Evolutionary conservation across 352 stramenopile species (phyloP), one percentile per base, ranked within the genome.

Genomic region (Globisporangium rhizosaccharum): DNA sequence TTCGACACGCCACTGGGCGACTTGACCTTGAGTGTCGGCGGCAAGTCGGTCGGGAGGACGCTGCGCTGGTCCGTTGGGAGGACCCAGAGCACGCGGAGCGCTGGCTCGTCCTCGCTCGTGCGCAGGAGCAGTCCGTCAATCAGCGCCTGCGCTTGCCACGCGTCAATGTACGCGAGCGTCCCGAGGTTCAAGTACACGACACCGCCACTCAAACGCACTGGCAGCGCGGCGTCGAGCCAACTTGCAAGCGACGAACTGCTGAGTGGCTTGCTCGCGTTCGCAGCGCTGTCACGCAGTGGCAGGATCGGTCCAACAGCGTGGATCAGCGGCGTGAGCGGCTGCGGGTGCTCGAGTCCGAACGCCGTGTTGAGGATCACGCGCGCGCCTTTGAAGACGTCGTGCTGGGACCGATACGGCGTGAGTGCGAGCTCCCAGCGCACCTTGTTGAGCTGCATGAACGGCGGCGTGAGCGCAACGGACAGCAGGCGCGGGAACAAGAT

Each of bases 391-490:
- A 95, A 95, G 20, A 96, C 67, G 68, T 95, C 87, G 68, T 96
- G 84, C 67, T 96, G 88, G 6, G 83, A 94, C 5, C 82, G 67
- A 57, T 88, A 93, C 0, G 82, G 77, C 55, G 72, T 65, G 47
- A 96, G 70, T 1, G 82, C 65, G 41, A 94, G 68, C 58, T 93
- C 82, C 61, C 81, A 91, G 3, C 83, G 75, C 61, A 92, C 73
- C 68, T 94, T 88, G 74, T 96, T 96, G 51, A 94, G 61, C 63
- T 92, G 79, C 78, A 93, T 90, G 70, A 94, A 96, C 36, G 86
- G 82, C 45, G 87, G 85, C n/a, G 87, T 96, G 61, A 96, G 72
- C 23, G 85, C 87, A 26, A 94, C 82, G 0, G 83, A 92, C 28
- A 96, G 62, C 44, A 94, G 65, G 7, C 83, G 66, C n/a, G 87